These are phyloP conservation scores for Obelidium mucronatum DNA, from an alignment of 192 early-diverging fungal species.

Conservation along the genomic window DNA sequence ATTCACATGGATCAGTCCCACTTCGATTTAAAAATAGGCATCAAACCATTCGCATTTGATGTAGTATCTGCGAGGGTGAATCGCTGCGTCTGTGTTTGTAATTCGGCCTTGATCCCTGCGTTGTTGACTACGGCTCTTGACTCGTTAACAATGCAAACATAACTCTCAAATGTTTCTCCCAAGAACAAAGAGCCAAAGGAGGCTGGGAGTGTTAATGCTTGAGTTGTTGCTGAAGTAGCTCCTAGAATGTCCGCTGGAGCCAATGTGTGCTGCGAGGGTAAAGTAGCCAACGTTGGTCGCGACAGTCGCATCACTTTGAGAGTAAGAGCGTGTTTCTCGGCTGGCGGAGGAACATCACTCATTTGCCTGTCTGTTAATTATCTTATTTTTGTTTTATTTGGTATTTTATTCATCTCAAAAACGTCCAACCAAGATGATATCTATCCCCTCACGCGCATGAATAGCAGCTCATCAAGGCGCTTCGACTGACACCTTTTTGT, in stretches of 20 bases:
- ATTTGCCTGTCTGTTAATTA: too few species aligned
- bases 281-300: conserved; percentile 63
- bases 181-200: conserved; percentile 94
- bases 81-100: conserved; percentile 87
- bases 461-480: too few species aligned
- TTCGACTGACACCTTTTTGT: too few species aligned
- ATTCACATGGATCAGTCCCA: too few species aligned
- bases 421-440: too few species aligned
- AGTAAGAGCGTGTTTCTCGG: conserved; percentile 73
- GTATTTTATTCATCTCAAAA: too few species aligned
- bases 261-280: neutral
- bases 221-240: conserved; percentile 53
- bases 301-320: conserved; percentile 94
- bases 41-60: conserved; percentile 1
- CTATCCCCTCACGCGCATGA: too few species aligned
- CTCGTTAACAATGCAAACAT: conserved; percentile 92
- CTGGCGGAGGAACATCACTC: too few species aligned
- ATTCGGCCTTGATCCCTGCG: conserved; percentile 78
- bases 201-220: conserved; percentile 79
- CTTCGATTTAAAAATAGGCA: too few species aligned
- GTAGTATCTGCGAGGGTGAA: conserved; percentile 76
- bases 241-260: neutral
- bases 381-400: too few species aligned
- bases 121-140: conserved; percentile 50
- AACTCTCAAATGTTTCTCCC: conserved; percentile 89